Base-by-base conservation (phyloP, 225 moss, liverwort and hornwort species). In the Takakia lepidozioides region DNA sequence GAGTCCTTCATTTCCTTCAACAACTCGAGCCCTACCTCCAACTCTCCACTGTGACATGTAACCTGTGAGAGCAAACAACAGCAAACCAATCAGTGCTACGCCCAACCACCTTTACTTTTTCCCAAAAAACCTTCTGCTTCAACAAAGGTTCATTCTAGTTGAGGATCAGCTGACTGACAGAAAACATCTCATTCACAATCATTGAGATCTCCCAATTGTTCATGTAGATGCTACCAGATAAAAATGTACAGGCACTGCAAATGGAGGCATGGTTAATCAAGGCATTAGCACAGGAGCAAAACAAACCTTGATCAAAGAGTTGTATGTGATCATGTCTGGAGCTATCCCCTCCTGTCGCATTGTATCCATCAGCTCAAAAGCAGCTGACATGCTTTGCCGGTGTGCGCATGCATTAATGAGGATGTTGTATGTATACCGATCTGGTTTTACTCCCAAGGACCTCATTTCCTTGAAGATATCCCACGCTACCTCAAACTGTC, bases 401-500 rank as follows among this genome's bases (percentile, higher is more conserved):
- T 58, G 59, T 32, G 83, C 67, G 55, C 90, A 98, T 49, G 72
- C 80, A 58, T 98, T 90, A 39, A 98, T 87, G 41, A 91, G 80
- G 61, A 87, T 91, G 60, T 98, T 98, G 69, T 82, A 98, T 1
- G 95, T 90, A 58, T 80, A 87, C 44, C 62, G 55, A 54, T 98
- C 86, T 8, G 95, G 90, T 50, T 69, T 78, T 3, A 85, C 70
- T 27, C 71, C 71, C 13, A 80, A 66, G 18, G 74, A 58, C 67
- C 59, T 73, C 87, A 98, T 91, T 62, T 83, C 80, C 46, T 29
- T 55, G 51, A 77, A 85, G 29, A 98, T 64, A 49, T 87, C 84
- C 87, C 87, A 87, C 15, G 82, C 87, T 49, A 82, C 82, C 53
- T 98, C 82, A 48, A 84, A 65, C 93, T 95, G 66, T n/a, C n/a